Conservation (phyloP, 164 flowering plant genomes). For the Tinospora cordifolia region DNA sequence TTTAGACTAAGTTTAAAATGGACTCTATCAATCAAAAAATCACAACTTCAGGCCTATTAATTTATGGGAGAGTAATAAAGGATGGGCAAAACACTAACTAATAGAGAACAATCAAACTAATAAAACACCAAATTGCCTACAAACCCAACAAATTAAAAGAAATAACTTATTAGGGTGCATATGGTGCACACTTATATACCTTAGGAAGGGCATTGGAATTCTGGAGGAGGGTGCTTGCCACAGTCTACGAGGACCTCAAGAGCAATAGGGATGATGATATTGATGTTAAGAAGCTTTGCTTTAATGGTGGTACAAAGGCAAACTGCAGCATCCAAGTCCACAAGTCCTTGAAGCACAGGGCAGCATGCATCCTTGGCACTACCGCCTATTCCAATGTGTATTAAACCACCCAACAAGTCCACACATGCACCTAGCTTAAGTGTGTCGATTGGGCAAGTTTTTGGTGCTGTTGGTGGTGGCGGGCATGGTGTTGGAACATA, state of each 20-base stretch:
- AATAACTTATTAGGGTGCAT: neutral
- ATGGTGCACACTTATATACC: neutral
- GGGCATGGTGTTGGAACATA: constrained; percentile 15
- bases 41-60: no score
- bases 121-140: neutral
- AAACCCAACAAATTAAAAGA: neutral
- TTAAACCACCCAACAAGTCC: constrained; percentile 51
- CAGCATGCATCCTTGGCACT: constrained; percentile 44
- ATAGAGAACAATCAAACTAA: no score
- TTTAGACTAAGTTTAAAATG: no score
- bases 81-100: no score
- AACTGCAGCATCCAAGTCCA: constrained; percentile 53
- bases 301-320: constrained; percentile 69
- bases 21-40: no score
- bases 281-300: constrained; percentile 46
- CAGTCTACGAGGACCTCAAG: constrained; percentile 52
- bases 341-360: constrained; percentile 51
- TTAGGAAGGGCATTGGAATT: constrained; percentile 45
- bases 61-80: no score
- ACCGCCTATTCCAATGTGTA: constrained; percentile 47
- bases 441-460: constrained; percentile 57
- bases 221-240: constrained; percentile 55
- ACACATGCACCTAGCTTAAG: constrained; percentile 64
- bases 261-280: constrained; percentile 47
- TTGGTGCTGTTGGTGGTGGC: constrained; percentile 21